Conservation (phyloP, 768 basidiomycete species). For the Lactarius akahatsu region DNA sequence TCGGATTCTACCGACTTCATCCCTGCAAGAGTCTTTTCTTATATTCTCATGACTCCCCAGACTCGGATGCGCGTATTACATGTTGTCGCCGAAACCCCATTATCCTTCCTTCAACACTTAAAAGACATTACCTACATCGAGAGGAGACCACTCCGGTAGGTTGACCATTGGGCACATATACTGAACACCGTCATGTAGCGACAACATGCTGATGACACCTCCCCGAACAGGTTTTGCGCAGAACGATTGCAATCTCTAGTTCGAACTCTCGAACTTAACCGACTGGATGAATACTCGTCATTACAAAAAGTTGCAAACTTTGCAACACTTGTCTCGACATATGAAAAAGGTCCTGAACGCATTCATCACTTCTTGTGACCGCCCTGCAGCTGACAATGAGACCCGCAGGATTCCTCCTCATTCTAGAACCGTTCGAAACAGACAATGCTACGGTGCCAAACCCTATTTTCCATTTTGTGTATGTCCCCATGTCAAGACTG, state of each 20-base stretch:
- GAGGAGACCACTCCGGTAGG: constrained; percentile 82
- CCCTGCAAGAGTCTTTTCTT: not conserved
- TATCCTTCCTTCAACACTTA: constrained; percentile 95
- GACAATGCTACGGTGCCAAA: constrained; percentile 98
- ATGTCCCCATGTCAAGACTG: constrained; percentile 31
- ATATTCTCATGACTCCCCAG: constrained; percentile 41
- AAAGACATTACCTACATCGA: constrained; percentile 99
- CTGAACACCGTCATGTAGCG: not conserved
- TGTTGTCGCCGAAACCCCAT: constrained; percentile 96
- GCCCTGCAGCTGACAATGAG: constrained; percentile 7
- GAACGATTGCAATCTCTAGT: constrained; percentile 94
- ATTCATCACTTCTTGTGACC: not conserved
- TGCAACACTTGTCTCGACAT: constrained; percentile 95
- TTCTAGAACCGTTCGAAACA: constrained; percentile 97
- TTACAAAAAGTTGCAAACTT: constrained; percentile 96
- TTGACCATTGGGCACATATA: constrained; percentile 20
- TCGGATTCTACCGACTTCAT: constrained; percentile 33
- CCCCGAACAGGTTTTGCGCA: constrained; percentile 77
- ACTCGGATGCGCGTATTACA: constrained; percentile 99
- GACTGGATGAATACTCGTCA: constrained; percentile 87
- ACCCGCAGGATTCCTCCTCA: constrained; percentile 82
- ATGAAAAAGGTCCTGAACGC: constrained; percentile 76
- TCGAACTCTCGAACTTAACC: constrained; percentile 83
- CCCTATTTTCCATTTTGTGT: constrained; percentile 98
- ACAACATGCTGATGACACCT: constrained; percentile 12